phyloP scores from a whole-genome alignment of 345 rosid genomes.

The Brassica napus region DNA sequence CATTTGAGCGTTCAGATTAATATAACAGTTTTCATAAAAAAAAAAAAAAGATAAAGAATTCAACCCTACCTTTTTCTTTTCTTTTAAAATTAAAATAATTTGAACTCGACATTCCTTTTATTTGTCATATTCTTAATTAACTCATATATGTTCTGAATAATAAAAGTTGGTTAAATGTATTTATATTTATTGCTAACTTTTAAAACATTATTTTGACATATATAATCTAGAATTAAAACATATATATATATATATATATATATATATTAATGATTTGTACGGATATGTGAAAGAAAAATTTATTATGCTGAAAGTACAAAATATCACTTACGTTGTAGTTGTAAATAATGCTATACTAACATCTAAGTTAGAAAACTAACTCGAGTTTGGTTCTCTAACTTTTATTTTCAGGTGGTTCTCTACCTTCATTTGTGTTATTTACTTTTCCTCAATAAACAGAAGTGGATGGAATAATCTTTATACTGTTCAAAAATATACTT shows the following conservation, averaged over 20 bases:
- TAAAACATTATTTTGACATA: background rate
- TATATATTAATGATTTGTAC: background rate
- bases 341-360: background rate
- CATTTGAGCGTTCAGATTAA: too few relatives aligned
- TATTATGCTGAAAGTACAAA: background rate
- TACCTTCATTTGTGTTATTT: background rate
- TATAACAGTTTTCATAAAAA: too few relatives aligned
- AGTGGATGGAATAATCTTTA: background rate
- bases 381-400: too few relatives aligned
- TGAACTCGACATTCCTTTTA: background rate
- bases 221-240: background rate
- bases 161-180: background rate
- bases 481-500: background rate
- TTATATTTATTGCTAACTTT: background rate
- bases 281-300: background rate
- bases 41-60: background rate
- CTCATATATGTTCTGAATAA: background rate
- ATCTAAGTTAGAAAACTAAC: background rate
- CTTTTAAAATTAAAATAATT: background rate
- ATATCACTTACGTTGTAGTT: background rate
- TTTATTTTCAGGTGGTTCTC: background rate
- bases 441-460: background rate
- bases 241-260: too few relatives aligned
- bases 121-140: background rate
- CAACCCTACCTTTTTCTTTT: background rate